Conservation (phyloP, 2,329 filamentous ascomycete species). For the Aureobasidium zeae region DNA sequence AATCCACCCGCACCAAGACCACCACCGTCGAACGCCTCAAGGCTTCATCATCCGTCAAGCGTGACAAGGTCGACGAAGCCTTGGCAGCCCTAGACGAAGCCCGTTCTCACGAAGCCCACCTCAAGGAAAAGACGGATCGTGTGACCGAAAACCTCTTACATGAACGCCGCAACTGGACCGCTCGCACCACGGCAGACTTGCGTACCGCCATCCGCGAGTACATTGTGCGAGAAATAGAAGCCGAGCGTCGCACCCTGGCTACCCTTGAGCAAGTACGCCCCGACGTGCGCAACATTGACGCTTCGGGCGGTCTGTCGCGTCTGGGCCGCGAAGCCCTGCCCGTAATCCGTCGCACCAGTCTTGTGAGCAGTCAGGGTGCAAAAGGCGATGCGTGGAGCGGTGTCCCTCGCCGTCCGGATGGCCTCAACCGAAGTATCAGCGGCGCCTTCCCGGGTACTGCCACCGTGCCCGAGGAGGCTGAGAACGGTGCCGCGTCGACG, state of each 20-base stretch:
- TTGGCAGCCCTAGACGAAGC: conserved; percentile 85
- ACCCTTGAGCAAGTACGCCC: conserved; percentile 89
- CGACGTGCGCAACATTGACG: conserved; percentile 87
- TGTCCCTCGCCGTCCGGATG: conserved; percentile 72
- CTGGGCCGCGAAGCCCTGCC: conserved; percentile 85
- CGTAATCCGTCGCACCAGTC: conserved; percentile 58
- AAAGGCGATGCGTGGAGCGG: conserved; percentile 99
- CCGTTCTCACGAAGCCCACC: conserved; percentile 66
- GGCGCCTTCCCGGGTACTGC: conserved; percentile 53
- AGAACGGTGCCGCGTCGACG: conserved; percentile 34
- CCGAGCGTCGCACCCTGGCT: conserved; percentile 81
- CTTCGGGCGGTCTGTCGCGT: conserved; percentile 78
- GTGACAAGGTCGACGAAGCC: conserved; percentile 97
- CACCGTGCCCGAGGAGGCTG: conserved; percentile 47
- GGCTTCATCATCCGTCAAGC: conserved; percentile 72
- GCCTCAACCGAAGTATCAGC: conserved; percentile 66
- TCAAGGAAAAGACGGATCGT: conserved; percentile 75
- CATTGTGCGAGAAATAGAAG: conserved; percentile 88
- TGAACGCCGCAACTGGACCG: conserved; percentile 87
- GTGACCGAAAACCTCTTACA: conserved; percentile 82
- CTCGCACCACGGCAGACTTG: conserved; percentile 74
- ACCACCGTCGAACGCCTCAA: conserved; percentile 83
- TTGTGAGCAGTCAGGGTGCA: conserved; percentile 84
- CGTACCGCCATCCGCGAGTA: conserved; percentile 80
- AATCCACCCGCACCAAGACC: conserved; percentile 70